Conservation (phyloP, 495 filamentous ascomycete species). For the Achaetomiella virescens region DNA sequence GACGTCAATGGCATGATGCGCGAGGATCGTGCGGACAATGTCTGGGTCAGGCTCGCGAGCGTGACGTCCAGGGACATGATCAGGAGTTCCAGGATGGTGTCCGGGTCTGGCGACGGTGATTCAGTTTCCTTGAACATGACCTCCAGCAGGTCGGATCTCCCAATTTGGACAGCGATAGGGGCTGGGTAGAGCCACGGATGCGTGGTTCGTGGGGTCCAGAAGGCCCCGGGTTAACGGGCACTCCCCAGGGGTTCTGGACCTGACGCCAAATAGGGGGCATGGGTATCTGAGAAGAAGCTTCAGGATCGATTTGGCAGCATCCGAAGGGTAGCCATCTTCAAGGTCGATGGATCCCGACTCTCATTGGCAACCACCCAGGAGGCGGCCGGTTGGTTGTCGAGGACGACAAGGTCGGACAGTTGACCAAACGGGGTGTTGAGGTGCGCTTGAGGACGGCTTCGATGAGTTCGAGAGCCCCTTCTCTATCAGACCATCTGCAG, state of each 20-base stretch:
- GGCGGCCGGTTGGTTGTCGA: background rate
- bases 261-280: background rate
- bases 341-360: background rate
- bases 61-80: background rate
- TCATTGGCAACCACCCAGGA: background rate
- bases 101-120: background rate
- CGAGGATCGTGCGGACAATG: background rate
- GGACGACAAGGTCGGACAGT: background rate
- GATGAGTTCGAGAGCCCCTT: background rate
- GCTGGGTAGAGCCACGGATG: background rate
- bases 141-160: background rate
- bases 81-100: background rate
- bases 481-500: background rate
- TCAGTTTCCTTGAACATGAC: background rate
- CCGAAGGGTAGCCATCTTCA: no score
- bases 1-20: background rate
- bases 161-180: background rate
- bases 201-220: no score
- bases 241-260: background rate
- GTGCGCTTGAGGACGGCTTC: background rate
- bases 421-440: no score
- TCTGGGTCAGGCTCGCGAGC: background rate
- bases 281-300: background rate
- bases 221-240: background rate
- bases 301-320: background rate